These are phyloP conservation scores for Tillandsia fasciculata DNA, from an alignment of 176 grass and related monocot genomes.

Conservation along the genomic window DNA sequence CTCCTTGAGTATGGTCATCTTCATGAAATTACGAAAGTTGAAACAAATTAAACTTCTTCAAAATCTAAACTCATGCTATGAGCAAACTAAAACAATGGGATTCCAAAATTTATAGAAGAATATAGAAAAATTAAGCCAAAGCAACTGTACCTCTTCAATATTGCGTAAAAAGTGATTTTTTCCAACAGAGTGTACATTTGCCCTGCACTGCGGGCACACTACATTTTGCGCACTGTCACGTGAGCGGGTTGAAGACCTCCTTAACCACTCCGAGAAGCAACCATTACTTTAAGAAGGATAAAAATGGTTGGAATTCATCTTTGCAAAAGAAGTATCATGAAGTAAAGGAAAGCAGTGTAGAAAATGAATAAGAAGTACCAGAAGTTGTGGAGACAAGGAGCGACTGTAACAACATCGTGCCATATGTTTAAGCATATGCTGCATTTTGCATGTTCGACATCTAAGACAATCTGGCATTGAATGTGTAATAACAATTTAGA, in stretches of 20 bases:
- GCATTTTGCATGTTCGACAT: slow-evolving; percentile 95
- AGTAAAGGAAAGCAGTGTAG: neutral
- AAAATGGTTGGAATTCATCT: slow-evolving; percentile 15
- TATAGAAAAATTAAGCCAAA: neutral
- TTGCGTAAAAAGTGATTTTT: slow-evolving; percentile 94
- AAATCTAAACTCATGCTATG: no score
- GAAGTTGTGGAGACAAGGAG: slow-evolving; percentile 94
- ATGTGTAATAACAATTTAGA: slow-evolving; percentile 26
- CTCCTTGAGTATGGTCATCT: no score
- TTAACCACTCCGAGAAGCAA: slow-evolving; percentile 98
- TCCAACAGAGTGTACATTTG: slow-evolving; percentile 71
- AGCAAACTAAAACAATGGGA: neutral
- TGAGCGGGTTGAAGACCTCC: slow-evolving; percentile 53
- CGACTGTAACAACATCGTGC: slow-evolving; percentile 98
- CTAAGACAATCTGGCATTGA: slow-evolving; percentile 53
- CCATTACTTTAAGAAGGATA: slow-evolving; percentile 58
- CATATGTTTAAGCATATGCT: slow-evolving; percentile 97
- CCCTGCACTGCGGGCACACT: slow-evolving; percentile 81
- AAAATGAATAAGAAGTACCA: slow-evolving; percentile 48
- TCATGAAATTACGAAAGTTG: no score
- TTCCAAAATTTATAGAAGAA: neutral
- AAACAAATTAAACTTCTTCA: no score
- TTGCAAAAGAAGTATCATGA: slow-evolving; percentile 4
- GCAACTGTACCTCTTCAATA: slow-evolving; percentile 64
- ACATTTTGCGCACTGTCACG: slow-evolving; percentile 44